Base-by-base conservation (phyloP, 225 moss, liverwort and hornwort genomes). In the Pleurozium schreberi region DNA sequence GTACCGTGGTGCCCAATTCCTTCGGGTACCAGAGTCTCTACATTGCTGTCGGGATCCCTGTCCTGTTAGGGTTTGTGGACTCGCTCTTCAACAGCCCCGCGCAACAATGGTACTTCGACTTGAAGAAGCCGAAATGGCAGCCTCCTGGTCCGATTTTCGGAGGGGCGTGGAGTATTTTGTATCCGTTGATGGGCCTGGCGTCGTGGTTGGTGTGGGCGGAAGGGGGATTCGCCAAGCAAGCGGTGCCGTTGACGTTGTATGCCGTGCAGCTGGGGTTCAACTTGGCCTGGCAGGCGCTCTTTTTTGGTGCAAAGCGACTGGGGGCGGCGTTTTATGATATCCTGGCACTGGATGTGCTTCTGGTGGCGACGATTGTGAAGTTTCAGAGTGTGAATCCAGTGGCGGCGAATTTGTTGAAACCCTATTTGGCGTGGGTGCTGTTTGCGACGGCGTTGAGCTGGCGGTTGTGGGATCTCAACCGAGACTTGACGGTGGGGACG, bases 171-270 rank as follows among this genome's bases (percentile, higher is more conserved):
- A 93, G 94, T 33, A 38, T 94, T 16, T 83, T 94, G 60, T 94
- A 94, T 42, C 94, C 94, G 16, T 82, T 94, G 79, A 94, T 94
- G 94, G 94, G 94, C 18, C 92, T 94, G 42, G 93, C 94, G 64
- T 94, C 93, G 77, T 94, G 94, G 94, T 58, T 94, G 26, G 94
- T 94, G 66, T 94, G 94, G 94, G 94, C 87, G 8, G 94, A 94
- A 43, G 94, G 94, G 1, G 94, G 94, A 1, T 94, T 92, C 55
- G 91, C 93, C 31, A 89, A 89, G 88, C 94, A 94, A 34, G 89
- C 92, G 27, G 34, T 93, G 64, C 93, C 94, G 21, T 76, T 94
- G 42, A 75, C 94, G 12, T 68, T 94, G 33, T 94, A 94, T 83
- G 89, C 62, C 15, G 85, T 93, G 53, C 94, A 94, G 91, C 91